Base-by-base conservation (phyloP, 352 stramenopile species). In the Globisporangium abappressorium region DNA sequence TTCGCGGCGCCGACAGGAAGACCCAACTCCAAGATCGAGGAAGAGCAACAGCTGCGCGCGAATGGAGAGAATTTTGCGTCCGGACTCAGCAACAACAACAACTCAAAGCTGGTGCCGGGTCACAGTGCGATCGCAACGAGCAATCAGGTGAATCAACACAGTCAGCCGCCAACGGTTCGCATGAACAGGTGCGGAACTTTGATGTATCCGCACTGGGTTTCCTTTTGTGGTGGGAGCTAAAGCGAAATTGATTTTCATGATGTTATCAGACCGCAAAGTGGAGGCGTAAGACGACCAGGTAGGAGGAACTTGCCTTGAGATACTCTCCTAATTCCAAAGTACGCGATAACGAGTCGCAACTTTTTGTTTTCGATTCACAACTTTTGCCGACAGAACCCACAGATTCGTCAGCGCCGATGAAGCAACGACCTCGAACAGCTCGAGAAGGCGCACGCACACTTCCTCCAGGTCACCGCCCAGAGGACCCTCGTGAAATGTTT, bases 341-440 rank as follows among this genome's bases (percentile, higher is more conserved):
- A 11, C 7, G 54, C 5, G 28, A 20, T 43, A 41, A 9, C 24
- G 24, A 46, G 18, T 11, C 14, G 28, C 12, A n/a, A 46, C 18
- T 34, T 22, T n/a, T 2, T 60, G 49, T 26, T 26, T 7, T 18
- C 34, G 41, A 11, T 38, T 38, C 7, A 47, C 36, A 15, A 33
- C 9, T 22, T 33, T 33, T 20, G 11, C 20, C 8, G 5, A 5
- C 26, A 72, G 62, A 72, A 15, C 26, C 34, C 14, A n/a, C 33
- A 2, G 22, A 67, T 15, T 55, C 46, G 3, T 57, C 28, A 61
- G 38, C 36, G 5, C 38, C 65, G 24, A 18, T 47, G 18, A 90
- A 87, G 65, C 73, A 79, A 14, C 72, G 83, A 18, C 81, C 83
- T 7, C 76, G 78, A 43, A 90, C 83, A 8, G 81, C 83, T 46